Conservation (phyloP, 2,329 filamentous ascomycete species). For the Beauveria asiatica region DNA sequence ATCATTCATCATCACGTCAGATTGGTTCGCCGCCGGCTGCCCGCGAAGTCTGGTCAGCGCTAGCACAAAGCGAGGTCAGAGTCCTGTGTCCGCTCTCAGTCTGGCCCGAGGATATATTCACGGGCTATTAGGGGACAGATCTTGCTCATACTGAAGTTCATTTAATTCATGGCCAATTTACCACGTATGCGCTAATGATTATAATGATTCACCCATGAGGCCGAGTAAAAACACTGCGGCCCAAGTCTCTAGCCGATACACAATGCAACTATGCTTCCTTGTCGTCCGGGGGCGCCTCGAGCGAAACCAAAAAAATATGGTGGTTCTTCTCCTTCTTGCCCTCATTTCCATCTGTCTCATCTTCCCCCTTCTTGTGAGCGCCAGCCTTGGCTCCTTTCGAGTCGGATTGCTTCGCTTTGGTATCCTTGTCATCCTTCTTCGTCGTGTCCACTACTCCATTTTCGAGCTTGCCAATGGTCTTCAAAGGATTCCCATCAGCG, state of each 20-base stretch:
- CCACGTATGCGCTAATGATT: not conserved
- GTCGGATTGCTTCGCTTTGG: slow-evolving; percentile 10
- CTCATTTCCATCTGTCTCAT: slow-evolving; percentile 12
- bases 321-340: slow-evolving; percentile 18
- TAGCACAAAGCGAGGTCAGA: too few species aligned
- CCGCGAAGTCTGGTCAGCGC: too few species aligned
- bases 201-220: not conserved
- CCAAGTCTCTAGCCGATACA: too few species aligned
- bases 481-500: slow-evolving; percentile 36
- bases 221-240: too few species aligned
- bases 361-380: slow-evolving; percentile 12
- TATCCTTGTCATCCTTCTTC: slow-evolving; percentile 19
- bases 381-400: not conserved
- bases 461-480: slow-evolving; percentile 29
- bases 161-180: not conserved
- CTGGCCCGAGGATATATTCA: not conserved
- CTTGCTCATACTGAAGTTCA: not conserved
- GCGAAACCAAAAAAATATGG: slow-evolving; percentile 25
- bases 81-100: not conserved
- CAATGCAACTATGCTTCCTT: not conserved
- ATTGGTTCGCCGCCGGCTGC: too few species aligned
- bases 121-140: not conserved
- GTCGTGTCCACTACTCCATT: slow-evolving; percentile 29
- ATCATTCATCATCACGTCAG: too few species aligned
- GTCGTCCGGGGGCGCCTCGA: slow-evolving; percentile 20